Conservation (phyloP, 2,329 filamentous ascomycete genomes). For the Claviceps sp. region DNA sequence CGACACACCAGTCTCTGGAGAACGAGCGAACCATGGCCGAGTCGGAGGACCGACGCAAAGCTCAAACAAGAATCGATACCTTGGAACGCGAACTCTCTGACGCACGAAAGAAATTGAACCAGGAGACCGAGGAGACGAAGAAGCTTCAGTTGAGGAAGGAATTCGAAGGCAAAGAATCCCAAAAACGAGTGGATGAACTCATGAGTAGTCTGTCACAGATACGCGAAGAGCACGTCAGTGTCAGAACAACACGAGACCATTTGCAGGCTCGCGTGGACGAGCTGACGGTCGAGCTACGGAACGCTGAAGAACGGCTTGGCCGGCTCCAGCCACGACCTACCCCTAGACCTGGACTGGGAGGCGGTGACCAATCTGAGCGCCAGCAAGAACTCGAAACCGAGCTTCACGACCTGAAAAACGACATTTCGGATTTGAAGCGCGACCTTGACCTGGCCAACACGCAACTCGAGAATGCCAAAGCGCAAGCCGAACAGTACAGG, state of each 20-base stretch:
- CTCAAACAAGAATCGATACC: conserved; percentile 64
- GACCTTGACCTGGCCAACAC: conserved; percentile 70
- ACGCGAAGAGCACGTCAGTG: conserved; percentile 73
- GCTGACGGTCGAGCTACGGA: conserved; percentile 73
- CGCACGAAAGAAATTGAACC: conserved; percentile 69
- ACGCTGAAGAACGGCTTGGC: conserved; percentile 75
- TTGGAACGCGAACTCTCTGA: conserved; percentile 67
- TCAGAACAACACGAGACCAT: conserved; percentile 80
- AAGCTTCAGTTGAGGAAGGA: conserved; percentile 75
- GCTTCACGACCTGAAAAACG: conserved; percentile 67
- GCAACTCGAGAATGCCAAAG: conserved; percentile 69
- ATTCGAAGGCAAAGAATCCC: conserved; percentile 75
- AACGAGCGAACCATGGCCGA: conserved; percentile 85
- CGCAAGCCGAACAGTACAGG: conserved; percentile 77
- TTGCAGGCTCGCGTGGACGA: conserved; percentile 82
- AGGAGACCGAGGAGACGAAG: conserved; percentile 74
- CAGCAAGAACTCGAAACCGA: conserved; percentile 42
- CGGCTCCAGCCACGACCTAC: conserved; percentile 71
- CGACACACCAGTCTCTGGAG: conserved; percentile 74
- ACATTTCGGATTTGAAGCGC: conserved; percentile 75
- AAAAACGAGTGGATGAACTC: conserved; percentile 87
- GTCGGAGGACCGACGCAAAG: conserved; percentile 64
- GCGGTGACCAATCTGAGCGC: conserved; percentile 30
- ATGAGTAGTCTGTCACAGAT: conserved; percentile 64
- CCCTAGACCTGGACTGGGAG: conserved; percentile 35